Conservation (phyloP, 768 basidiomycete genomes). For the Pleurotus ostreatus region DNA sequence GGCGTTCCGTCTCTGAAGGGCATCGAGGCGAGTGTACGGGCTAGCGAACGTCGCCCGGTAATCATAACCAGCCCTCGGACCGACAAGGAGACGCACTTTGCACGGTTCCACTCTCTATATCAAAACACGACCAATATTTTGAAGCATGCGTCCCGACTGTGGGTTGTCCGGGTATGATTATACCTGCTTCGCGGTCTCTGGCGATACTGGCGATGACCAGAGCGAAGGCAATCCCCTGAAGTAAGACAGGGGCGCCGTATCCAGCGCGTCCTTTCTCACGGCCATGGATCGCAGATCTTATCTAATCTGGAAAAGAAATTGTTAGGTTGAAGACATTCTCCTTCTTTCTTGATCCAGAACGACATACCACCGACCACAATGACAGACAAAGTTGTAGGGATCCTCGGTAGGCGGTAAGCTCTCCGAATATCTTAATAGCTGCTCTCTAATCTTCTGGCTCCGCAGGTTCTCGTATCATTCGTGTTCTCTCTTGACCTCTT, state of each 20-base stretch:
- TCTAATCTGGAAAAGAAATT: too few relatives aligned
- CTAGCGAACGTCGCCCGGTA: not conserved
- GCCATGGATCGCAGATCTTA: too few relatives aligned
- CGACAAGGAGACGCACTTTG: not conserved
- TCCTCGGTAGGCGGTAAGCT: conserved; percentile 47
- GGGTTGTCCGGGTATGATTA: not conserved
- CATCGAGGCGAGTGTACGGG: not conserved
- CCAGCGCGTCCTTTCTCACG: too few relatives aligned
- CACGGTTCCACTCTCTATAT: not conserved
- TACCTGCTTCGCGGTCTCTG: not conserved
- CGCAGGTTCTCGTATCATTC: not conserved
- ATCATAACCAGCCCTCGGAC: not conserved
- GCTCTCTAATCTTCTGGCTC: not conserved
- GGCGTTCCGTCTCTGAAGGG: not conserved
- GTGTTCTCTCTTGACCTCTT: conserved; percentile 9
- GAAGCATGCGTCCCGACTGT: not conserved
- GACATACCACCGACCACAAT: conserved; percentile 16
- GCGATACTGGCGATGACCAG: not conserved
- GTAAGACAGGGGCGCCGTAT: not conserved
- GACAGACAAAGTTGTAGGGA: conserved; percentile 45
- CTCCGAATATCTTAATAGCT: not conserved
- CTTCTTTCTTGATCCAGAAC: too few relatives aligned
- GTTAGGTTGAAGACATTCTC: too few relatives aligned
- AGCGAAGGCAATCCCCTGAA: not conserved
- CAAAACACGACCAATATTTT: not conserved